These are phyloP conservation scores for Xylaria sp. DNA, from an alignment of 2,329 filamentous ascomycete species.

Conservation along the genomic window DNA sequence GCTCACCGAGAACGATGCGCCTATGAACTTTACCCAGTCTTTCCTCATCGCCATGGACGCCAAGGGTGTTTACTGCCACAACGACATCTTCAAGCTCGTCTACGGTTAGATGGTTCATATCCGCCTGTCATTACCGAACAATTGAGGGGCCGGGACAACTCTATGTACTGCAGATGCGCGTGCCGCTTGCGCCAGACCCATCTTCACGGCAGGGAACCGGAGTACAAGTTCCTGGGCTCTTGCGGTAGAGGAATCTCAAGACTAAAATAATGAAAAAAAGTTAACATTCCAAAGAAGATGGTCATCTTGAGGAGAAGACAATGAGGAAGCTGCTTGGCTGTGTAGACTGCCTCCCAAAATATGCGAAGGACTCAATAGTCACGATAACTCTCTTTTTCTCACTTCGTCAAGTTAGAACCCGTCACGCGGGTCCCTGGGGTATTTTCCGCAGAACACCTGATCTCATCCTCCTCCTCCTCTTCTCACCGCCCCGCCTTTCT, in stretches of 20 bases:
- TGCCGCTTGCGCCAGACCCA: not conserved
- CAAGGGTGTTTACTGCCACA: conserved; percentile 67
- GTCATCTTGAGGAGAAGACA: not conserved
- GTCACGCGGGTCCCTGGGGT: not conserved
- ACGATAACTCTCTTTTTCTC: not conserved
- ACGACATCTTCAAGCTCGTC: conserved; percentile 92
- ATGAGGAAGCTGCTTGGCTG: not conserved
- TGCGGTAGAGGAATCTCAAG: not conserved
- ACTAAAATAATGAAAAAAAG: not conserved
- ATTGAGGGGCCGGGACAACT: conserved; percentile 1
- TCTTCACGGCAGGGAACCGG: not conserved
- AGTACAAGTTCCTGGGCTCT: too few species aligned
- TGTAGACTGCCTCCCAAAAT: not conserved
- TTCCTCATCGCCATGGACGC: conserved; percentile 69
- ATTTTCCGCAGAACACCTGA: not conserved
- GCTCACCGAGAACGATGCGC: conserved; percentile 80
- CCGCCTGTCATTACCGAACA: not conserved
- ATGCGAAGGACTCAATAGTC: not conserved
- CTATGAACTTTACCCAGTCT: conserved; percentile 85
- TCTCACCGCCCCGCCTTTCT: not conserved
- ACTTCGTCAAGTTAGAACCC: not conserved
- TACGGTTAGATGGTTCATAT: conserved; percentile 46
- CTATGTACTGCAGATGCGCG: not conserved
- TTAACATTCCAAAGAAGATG: not conserved
- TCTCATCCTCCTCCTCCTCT: not conserved